phyloP scores from a whole-genome alignment of 148 eudicot genomes.

The Nyssa sinensis region DNA sequence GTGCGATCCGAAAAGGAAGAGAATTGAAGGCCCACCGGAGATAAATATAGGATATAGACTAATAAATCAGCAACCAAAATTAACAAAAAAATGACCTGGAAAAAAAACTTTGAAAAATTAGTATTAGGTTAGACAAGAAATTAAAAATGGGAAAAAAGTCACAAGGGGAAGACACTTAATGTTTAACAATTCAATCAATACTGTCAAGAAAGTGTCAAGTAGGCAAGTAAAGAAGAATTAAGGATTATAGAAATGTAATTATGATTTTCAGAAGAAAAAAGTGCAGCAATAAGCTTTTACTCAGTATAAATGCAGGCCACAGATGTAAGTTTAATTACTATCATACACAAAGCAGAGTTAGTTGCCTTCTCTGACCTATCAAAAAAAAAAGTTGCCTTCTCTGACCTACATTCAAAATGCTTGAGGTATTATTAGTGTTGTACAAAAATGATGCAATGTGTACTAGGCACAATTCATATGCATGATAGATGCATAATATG shows the following conservation, averaged over 20 bases:
- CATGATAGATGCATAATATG: neutral
- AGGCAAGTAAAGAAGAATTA: neutral
- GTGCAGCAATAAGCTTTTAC: neutral
- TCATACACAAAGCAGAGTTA: neutral
- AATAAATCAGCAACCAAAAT: constrained; percentile 61
- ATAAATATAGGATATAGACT: constrained; percentile 50
- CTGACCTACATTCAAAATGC: neutral
- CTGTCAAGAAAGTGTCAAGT: neutral
- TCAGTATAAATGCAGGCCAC: neutral
- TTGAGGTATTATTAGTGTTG: neutral
- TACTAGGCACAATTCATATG: neutral
- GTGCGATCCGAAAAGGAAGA: constrained; percentile 89
- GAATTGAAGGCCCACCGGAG: constrained; percentile 52
- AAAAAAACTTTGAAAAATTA: constrained; percentile 3
- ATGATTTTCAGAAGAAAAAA: neutral
- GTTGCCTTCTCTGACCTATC: neutral
- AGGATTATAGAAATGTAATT: neutral
- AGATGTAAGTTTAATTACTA: neutral
- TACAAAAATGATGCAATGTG: neutral
- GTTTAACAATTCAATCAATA: constrained; percentile 5
- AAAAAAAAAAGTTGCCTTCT: too few species aligned
- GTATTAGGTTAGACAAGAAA: neutral
- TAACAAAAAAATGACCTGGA: constrained; percentile 66
- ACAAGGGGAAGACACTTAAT: neutral
- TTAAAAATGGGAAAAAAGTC: neutral